These are phyloP conservation scores for Blepharisma undulans DNA, from an alignment of 169 alveolate genomes.

Conservation along the genomic window DNA sequence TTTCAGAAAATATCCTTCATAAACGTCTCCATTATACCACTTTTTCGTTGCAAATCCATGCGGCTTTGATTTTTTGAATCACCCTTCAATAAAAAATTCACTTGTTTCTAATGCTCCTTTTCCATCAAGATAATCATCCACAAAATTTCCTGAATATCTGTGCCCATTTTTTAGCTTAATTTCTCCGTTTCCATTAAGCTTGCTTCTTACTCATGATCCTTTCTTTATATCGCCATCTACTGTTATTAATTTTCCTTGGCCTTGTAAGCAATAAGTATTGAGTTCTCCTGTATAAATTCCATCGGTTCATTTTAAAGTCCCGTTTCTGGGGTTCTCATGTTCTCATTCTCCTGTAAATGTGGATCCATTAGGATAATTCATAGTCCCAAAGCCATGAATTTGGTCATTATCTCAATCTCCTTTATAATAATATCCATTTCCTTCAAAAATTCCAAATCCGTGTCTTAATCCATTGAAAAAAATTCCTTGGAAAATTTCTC, in stretches of 20 bases:
- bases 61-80: background rate
- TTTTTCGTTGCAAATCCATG: background rate
- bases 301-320: background rate
- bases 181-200: conserved; percentile 12
- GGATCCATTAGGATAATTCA: background rate
- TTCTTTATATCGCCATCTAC: conserved; percentile 1
- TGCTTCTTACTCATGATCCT: conserved; percentile 1
- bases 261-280: background rate
- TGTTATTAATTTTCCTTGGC: background rate
- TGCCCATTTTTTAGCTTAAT: conserved; percentile 1
- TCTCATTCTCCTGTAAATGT: background rate
- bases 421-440: background rate
- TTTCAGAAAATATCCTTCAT: background rate
- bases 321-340: background rate
- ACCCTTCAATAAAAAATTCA: background rate
- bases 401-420: background rate
- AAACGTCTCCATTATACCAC: background rate
- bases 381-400: background rate
- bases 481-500: background rate
- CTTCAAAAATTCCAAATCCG: background rate
- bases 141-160: background rate
- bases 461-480: conserved; percentile 4
- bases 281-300: background rate
- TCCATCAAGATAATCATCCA: conserved; percentile 13
- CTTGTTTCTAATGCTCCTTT: background rate